These are phyloP conservation scores for Leucosporidium yakuticum DNA, from an alignment of 768 basidiomycete genomes.

Conservation along the genomic window DNA sequence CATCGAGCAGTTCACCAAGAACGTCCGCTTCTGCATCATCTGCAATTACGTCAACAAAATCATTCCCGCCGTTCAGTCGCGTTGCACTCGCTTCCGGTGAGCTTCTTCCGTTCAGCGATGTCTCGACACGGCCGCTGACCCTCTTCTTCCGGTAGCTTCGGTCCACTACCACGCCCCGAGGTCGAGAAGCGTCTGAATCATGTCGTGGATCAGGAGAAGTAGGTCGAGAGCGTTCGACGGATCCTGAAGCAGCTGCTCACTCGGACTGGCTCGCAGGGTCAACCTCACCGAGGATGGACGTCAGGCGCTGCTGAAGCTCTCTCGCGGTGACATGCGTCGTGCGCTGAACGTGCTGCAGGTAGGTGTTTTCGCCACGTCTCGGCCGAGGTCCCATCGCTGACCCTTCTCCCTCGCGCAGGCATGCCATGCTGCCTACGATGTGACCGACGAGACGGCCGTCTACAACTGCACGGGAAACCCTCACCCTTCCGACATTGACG, in stretches of 20 bases:
- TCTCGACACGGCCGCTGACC: not conserved
- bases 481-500: slow-evolving; percentile 88
- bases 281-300: slow-evolving; percentile 80
- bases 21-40: slow-evolving; percentile 98
- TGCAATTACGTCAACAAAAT: slow-evolving; percentile 99
- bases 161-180: slow-evolving; percentile 75
- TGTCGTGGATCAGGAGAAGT: slow-evolving; percentile 83
- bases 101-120: not conserved
- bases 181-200: slow-evolving; percentile 72
- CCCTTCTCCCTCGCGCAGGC: slow-evolving; percentile 48
- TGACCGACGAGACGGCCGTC: slow-evolving; percentile 78
- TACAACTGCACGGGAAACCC: slow-evolving; percentile 97
- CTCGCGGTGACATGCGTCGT: slow-evolving; percentile 93
- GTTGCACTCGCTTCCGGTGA: slow-evolving; percentile 84
- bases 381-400: not conserved
- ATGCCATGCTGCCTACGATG: slow-evolving; percentile 92
- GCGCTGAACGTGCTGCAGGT: slow-evolving; percentile 88
- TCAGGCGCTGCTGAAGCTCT: slow-evolving; percentile 84
- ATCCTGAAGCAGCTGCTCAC: not conserved
- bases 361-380: slow-evolving; percentile 2
- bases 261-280: slow-evolving; percentile 52
- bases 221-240: slow-evolving; percentile 39
- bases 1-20: slow-evolving; percentile 97
- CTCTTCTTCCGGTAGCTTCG: slow-evolving; percentile 51
- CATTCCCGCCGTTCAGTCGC: slow-evolving; percentile 93